Evolutionary conservation across 2,329 filamentous ascomycete species (phyloP), one percentile per base, ranked within the genome.

Genomic region (Rasamsonia emersonii): DNA sequence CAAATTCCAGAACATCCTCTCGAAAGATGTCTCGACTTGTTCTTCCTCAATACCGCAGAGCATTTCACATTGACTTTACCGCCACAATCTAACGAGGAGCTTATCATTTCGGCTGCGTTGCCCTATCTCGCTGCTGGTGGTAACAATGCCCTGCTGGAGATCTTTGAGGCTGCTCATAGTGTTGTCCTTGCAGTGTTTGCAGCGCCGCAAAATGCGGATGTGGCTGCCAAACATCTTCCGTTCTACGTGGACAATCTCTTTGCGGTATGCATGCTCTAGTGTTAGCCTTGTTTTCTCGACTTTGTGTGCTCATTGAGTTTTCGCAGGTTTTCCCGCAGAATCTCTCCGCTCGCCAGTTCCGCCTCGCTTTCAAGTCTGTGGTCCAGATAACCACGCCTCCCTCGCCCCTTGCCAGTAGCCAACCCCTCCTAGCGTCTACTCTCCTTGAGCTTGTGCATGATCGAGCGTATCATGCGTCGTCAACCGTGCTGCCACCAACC

Each of bases 111-210:
- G 19, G 79, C 84, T 1, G 82, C 86, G 5, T 73, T 76, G 4
- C 73, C 80, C 1, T 91, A 93, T 51, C 73, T 95, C 3, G 66
- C 69, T 25, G 62, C 71, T n/a, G 71, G 69, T 16, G 67, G 67
- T 11, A 71, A 75, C 41, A 60, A 64, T 14, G 61, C 71, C 27
- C 65, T 82, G 7, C 59, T 79, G 2, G 71, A 78, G 24, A 75
- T 93, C n/a, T 93, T 93, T 47, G 88, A 95, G 58, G 77, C 88
- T 1, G 85, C 86, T 0, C 88, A 95, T 59, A 83, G 81, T 42
- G 75, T 88, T 24, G 74, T 85, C 43, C 73, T 95, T 4, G 77
- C 88, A 2, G 78, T 85, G 3, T 75, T 94, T 27, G 83, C 83
- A 0, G 81, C 83, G 31, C 84, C 86, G 1, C 78, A 83, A 41